Percentiles rank a stretch among this genome's conserved stretches.
Evolutionary conservation across 768 basidiomycete species (phyloP).

Genomic region (Auriculariales sp.): DNA sequence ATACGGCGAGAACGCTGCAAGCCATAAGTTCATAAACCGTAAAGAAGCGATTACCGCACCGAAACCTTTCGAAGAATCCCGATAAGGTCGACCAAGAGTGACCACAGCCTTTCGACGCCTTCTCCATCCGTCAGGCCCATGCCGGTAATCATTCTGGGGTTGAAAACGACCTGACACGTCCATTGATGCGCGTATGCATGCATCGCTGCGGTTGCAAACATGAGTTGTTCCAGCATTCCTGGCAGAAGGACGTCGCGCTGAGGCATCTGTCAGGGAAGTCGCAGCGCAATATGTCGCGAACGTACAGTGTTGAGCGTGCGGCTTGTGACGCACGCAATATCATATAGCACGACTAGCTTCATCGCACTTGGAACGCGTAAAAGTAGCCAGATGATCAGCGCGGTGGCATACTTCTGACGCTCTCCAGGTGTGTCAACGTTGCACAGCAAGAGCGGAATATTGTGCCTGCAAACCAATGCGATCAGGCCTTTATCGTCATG

Average conservation of each 20-base stretch:
- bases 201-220: neutral
- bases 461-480: slow-evolving; percentile 23
- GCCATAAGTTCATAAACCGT: neutral
- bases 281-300: no score
- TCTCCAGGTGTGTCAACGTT: slow-evolving; percentile 3
- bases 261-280: neutral
- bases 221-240: neutral
- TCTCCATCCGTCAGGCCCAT: slow-evolving; percentile 17
- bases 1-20: slow-evolving; percentile 14
- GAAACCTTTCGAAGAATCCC: slow-evolving; percentile 9
- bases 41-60: neutral
- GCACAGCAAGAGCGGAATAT: slow-evolving; percentile 15
- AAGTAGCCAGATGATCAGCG: neutral
- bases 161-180: slow-evolving; percentile 1
- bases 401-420: slow-evolving; percentile 1
- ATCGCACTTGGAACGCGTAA: neutral
- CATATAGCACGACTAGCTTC: neutral
- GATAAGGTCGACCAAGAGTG: slow-evolving; percentile 20
- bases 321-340: neutral
- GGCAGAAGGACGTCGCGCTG: neutral
- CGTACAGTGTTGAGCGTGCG: neutral
- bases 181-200: slow-evolving; percentile 8
- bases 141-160: slow-evolving; percentile 18
- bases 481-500: slow-evolving; percentile 24
- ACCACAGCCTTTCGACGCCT: slow-evolving; percentile 21